Conservation (phyloP, 345 rosid species). For the Euphorbia pulcherrima region DNA sequence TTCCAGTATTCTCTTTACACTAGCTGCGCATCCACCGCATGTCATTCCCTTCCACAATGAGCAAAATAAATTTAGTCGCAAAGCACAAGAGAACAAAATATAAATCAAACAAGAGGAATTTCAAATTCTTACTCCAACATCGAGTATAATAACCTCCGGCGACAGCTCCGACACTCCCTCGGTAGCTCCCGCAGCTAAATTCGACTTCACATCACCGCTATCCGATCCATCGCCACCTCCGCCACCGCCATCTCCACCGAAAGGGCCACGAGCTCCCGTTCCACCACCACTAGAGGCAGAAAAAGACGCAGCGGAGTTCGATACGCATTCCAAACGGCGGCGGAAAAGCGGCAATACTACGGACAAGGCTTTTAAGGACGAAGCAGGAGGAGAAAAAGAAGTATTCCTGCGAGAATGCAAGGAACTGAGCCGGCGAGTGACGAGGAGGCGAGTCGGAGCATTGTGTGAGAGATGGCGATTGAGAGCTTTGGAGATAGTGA, state of each 20-base stretch:
- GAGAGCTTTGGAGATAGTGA: conserved; percentile 51
- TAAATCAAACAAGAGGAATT: background rate
- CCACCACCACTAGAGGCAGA: conserved; percentile 46
- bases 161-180: conserved; percentile 46
- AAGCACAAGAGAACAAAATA: background rate
- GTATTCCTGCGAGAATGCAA: conserved; percentile 13
- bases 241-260: conserved; percentile 38
- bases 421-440: conserved; percentile 23
- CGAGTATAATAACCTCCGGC: conserved; percentile 73
- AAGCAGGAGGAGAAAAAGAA: conserved; percentile 6
- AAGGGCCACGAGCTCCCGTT: conserved; percentile 26
- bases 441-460: conserved; percentile 24
- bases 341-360: conserved; percentile 31
- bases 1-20: conserved; percentile 90
- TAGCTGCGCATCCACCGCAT: conserved; percentile 98
- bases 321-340: conserved; percentile 44
- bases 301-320: conserved; percentile 50
- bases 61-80: background rate
- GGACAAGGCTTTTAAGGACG: conserved; percentile 7
- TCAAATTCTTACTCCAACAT: conserved; percentile 66
- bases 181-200: conserved; percentile 40
- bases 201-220: conserved; percentile 55
- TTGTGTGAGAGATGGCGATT: conserved; percentile 37
- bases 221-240: conserved; percentile 46
- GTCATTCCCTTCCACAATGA: conserved; percentile 69